A percentile compares a stretch with the other conserved stretches of the same genome.
Evolutionary conservation across 1,284 basidiomycete genomes (phyloP).

Genomic region (Marasmius tenuissimus): DNA sequence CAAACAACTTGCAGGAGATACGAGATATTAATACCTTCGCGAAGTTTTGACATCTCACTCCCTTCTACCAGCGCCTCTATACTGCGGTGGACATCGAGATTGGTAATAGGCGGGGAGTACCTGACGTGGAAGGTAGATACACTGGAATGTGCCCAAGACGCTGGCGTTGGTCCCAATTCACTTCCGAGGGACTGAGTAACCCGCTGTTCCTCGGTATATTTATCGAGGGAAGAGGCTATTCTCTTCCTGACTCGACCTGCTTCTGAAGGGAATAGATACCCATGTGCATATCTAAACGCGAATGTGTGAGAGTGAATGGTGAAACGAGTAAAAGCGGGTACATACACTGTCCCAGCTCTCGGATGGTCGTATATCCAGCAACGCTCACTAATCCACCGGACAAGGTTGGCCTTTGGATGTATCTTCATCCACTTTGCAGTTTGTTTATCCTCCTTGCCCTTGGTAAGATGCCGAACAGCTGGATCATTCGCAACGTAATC

Average conservation of each 20-base stretch:
- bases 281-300: conserved; percentile 80
- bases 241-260: conserved; percentile 64
- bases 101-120: conserved; percentile 74
- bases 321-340: conserved; percentile 15
- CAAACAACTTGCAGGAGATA: conserved; percentile 2
- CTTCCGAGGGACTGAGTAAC: conserved; percentile 5
- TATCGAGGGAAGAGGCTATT: conserved; percentile 41
- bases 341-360: conserved; percentile 86
- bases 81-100: conserved; percentile 70
- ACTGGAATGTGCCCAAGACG: conserved; percentile 76
- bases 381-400: conserved; percentile 89
- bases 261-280: conserved; percentile 95
- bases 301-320: conserved; percentile 5
- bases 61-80: conserved; percentile 95
- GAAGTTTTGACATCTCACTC: conserved; percentile 71
- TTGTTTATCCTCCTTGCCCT: conserved; percentile 94
- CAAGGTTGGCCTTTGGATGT: conserved; percentile 79
- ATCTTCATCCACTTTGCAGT: conserved; percentile 92
- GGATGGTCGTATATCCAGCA: conserved; percentile 99
- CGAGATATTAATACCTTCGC: conserved; percentile 47
- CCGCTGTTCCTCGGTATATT: conserved; percentile 29
- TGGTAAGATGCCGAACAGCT: conserved; percentile 63
- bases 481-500: conserved; percentile 83
- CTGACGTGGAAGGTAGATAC: conserved; percentile 83
- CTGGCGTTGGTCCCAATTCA: conserved; percentile 39